These are phyloP conservation scores for Mycena floridula DNA, from an alignment of 768 basidiomycete genomes.

Conservation along the genomic window DNA sequence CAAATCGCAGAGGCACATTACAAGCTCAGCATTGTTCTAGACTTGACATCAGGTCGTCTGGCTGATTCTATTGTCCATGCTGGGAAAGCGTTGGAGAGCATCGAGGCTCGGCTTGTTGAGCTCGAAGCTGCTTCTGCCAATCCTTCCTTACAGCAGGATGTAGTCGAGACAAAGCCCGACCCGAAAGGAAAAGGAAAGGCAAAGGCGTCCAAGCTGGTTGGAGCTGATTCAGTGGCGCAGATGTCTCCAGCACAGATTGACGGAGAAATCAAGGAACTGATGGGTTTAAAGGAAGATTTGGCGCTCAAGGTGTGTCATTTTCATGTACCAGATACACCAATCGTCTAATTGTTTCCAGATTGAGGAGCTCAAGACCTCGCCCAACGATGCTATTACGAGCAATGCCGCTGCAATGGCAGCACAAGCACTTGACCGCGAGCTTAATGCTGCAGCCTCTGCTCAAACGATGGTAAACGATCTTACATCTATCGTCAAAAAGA, in stretches of 20 bases:
- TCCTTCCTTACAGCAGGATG: conserved; percentile 10
- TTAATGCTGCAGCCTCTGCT: conserved; percentile 39
- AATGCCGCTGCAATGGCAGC: conserved; percentile 70
- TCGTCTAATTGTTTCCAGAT: conserved; percentile 43
- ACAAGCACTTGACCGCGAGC: conserved; percentile 63
- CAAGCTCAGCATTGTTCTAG: conserved; percentile 89
- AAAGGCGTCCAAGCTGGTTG: conserved; percentile 29
- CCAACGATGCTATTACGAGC: conserved; percentile 45
- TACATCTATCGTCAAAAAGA: conserved; percentile 82
- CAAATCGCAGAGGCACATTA: conserved; percentile 94
- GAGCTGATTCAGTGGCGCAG: conserved; percentile 51
- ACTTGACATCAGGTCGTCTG: conserved; percentile 81
- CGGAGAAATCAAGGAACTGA: conserved; percentile 73
- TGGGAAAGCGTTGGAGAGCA: conserved; percentile 72
- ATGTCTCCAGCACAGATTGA: conserved; percentile 74
- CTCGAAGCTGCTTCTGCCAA: conserved; percentile 38
- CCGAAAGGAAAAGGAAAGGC: conserved; percentile 72
- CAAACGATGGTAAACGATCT: conserved; percentile 67
- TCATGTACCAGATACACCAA: not conserved
- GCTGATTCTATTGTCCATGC: conserved; percentile 79
- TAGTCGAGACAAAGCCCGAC: conserved; percentile 30
- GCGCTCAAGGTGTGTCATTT: conserved; percentile 61
- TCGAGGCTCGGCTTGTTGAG: conserved; percentile 61
- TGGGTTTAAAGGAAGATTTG: conserved; percentile 72
- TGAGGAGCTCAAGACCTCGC: conserved; percentile 83